Conservation (phyloP, 1,284 basidiomycete species). For the Pyrrhoderma noxium region DNA sequence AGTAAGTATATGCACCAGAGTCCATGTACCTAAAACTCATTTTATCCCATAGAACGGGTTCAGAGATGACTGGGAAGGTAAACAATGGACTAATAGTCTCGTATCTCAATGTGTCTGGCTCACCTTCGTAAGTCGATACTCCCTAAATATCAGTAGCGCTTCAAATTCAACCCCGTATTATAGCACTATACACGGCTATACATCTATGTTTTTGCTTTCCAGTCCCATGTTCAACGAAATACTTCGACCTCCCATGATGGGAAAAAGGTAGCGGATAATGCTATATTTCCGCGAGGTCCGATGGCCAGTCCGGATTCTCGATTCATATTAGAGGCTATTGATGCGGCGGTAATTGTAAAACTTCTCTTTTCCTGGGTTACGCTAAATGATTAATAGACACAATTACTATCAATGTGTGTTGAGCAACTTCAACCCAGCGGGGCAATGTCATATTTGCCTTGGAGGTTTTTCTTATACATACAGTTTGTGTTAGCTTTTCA, state of each 20-base stretch:
- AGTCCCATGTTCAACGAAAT: conserved; percentile 33
- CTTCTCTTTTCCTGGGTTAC: neutral
- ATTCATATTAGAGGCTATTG: conserved; percentile 24
- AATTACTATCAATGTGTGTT: conserved; percentile 20
- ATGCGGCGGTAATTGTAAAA: conserved; percentile 19
- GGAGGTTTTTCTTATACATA: conserved; percentile 22
- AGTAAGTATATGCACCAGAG: conserved; percentile 3
- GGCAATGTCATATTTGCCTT: conserved; percentile 21
- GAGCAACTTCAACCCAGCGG: conserved; percentile 22
- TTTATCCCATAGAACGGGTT: conserved; percentile 23
- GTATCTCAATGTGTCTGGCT: conserved; percentile 24
- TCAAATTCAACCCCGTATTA: neutral
- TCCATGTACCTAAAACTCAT: neutral
- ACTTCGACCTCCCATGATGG: conserved; percentile 16
- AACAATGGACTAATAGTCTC: conserved; percentile 25
- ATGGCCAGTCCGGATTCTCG: conserved; percentile 23
- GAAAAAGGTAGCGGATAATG: conserved; percentile 15
- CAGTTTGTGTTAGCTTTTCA: conserved; percentile 16
- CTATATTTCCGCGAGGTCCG: conserved; percentile 21
- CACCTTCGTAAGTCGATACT: conserved; percentile 20
- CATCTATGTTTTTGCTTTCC: conserved; percentile 33
- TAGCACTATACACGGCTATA: conserved; percentile 35
- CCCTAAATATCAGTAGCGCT: neutral
- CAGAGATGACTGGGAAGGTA: conserved; percentile 25
- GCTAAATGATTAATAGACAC: conserved; percentile 13